Base-by-base conservation (phyloP, 768 basidiomycete genomes). In the Auriscalpium vulgare region DNA sequence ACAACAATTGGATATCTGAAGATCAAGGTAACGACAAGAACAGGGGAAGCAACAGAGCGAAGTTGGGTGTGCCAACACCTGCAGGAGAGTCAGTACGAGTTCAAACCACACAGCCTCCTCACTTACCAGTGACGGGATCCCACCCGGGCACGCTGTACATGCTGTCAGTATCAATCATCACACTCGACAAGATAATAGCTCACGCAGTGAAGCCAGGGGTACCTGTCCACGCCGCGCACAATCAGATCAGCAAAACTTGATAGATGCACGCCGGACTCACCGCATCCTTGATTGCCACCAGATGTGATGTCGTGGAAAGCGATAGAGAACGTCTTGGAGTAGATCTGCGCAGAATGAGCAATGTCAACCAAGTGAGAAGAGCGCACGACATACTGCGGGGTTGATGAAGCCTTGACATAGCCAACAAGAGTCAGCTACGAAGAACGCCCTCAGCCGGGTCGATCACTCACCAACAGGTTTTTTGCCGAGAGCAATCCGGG, bases 351-450 rank as follows among this genome's bases (percentile, higher is more conserved):
- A 29, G 29, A 5, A 29, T 29, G 29, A 29, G 29, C 29, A 29
- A 29, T 29, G 7, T 29, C 4, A 4, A 4, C 4, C 29, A 29
- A 5, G 29, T 21, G 29, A 10, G 10, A 23, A 2, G 9, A 10
- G 29, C 29, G 29, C 6, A 17, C 14, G 40, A 69, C 75, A 16
- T 67, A 83, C 85, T 36, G 84, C 83, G 37, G 86, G 86, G 63
- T 88, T 88, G 58, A 88, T 78, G 63, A 69, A 71, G 9, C 70
- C 48, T 51, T 16, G 29, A 5, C 29, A 29, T 4, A 29, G 38
- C 36, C 16, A 10, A 49, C 17, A 53, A 43, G 34, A 17, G 38
- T 44, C 17, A 29, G 38, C 21, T 8, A 38, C 10, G 29, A 21
- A 17, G 23, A n/a, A 14, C 16, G 11, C 43, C 13, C 4, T 8